These are phyloP conservation scores for Penicillium sp. DNA, from an alignment of 2,329 filamentous ascomycete species.

Conservation along the genomic window DNA sequence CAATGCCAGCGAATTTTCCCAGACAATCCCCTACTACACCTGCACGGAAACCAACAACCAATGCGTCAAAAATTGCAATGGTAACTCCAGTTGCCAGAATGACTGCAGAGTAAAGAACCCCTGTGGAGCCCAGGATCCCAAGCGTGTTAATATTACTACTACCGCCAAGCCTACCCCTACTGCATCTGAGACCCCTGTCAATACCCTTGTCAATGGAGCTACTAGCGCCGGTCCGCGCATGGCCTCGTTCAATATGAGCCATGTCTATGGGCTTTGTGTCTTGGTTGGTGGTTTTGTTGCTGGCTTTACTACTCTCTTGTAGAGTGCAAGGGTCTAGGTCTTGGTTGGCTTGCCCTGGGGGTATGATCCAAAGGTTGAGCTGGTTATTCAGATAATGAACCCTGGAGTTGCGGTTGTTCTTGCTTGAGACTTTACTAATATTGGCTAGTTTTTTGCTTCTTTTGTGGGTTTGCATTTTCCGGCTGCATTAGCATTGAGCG, in stretches of 20 bases:
- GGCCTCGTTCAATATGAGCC: slow-evolving; percentile 43
- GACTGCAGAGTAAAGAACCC: slow-evolving; percentile 48
- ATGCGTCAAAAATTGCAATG: slow-evolving; percentile 45
- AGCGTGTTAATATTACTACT: slow-evolving; percentile 45
- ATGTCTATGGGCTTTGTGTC: slow-evolving; percentile 49
- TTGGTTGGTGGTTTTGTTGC: slow-evolving; percentile 49
- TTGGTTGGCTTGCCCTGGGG: background rate
- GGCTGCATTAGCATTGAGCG: slow-evolving; percentile 17
- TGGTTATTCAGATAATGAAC: background rate
- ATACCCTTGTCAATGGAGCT: slow-evolving; percentile 28
- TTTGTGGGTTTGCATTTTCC: slow-evolving; percentile 3
- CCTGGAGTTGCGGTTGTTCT: background rate
- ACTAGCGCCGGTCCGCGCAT: slow-evolving; percentile 25
- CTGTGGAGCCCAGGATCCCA: slow-evolving; percentile 54
- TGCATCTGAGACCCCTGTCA: slow-evolving; percentile 29
- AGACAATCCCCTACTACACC: slow-evolving; percentile 55
- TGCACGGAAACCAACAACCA: slow-evolving; percentile 51
- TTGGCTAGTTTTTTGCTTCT: background rate
- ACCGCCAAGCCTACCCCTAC: slow-evolving; percentile 35
- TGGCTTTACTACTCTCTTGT: slow-evolving; percentile 50
- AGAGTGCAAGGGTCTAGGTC: slow-evolving; percentile 11
- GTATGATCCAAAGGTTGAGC: background rate
- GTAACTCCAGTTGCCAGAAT: slow-evolving; percentile 43
- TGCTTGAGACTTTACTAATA: background rate
- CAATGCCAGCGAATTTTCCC: slow-evolving; percentile 54